These are phyloP conservation scores for Suhomyces wounanorum DNA, from an alignment of 1,139 yeast genomes.

Conservation along the genomic window DNA sequence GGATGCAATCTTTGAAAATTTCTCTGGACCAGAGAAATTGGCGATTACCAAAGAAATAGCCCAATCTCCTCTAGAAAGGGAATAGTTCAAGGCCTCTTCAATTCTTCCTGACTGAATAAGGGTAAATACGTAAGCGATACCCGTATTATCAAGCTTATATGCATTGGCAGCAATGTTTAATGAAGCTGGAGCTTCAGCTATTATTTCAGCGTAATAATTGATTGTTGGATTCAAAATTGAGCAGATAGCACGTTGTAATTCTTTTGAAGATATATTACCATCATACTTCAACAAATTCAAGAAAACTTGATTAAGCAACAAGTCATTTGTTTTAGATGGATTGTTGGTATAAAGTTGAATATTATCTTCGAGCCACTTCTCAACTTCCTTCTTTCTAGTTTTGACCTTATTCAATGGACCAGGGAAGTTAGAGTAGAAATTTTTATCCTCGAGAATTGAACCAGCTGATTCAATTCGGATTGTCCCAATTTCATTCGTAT, in stretches of 20 bases:
- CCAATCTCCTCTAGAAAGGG: slow-evolving; percentile 71
- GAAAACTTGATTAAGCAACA: slow-evolving; percentile 35
- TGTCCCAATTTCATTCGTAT: slow-evolving; percentile 14
- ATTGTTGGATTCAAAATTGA: slow-evolving; percentile 37
- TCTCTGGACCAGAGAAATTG: slow-evolving; percentile 61
- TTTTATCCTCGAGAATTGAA: slow-evolving; percentile 23
- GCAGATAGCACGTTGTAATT: slow-evolving; percentile 31
- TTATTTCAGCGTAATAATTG: slow-evolving; percentile 22
- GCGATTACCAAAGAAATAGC: slow-evolving; percentile 76
- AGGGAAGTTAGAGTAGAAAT: slow-evolving; percentile 46
- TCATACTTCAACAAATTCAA: slow-evolving; percentile 29
- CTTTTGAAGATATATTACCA: slow-evolving; percentile 32
- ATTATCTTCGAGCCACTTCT: slow-evolving; percentile 54
- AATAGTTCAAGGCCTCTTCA: slow-evolving; percentile 63
- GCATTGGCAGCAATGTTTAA: slow-evolving; percentile 26
- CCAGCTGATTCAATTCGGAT: slow-evolving; percentile 23
- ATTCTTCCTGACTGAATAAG: slow-evolving; percentile 63
- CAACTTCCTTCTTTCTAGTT: slow-evolving; percentile 62
- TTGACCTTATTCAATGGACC: slow-evolving; percentile 63
- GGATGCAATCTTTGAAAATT: slow-evolving; percentile 59
- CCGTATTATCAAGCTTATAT: slow-evolving; percentile 38
- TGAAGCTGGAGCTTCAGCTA: slow-evolving; percentile 11
- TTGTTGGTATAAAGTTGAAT: slow-evolving; percentile 15
- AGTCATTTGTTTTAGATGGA: slow-evolving; percentile 23
- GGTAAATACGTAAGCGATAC: slow-evolving; percentile 36